Evolutionary conservation across 2,329 filamentous ascomycete species (phyloP), one percentile per base, ranked within the genome.

Genomic region (Aureobasidium sp.): DNA sequence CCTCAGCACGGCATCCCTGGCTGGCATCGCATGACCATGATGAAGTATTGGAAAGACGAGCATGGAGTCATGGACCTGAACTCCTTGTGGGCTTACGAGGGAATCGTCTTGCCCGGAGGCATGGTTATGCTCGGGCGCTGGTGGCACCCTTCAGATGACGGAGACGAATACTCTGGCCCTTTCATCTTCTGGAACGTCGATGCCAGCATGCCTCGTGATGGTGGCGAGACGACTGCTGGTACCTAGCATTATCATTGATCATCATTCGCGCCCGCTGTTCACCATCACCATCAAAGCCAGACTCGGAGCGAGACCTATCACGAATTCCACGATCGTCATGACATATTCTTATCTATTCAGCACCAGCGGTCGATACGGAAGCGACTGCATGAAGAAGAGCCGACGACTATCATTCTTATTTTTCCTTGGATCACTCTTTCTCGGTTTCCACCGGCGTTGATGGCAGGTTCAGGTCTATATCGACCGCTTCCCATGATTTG

Each of bases 11-110:
- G 73, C 1, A 78, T 84, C 13, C 75, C 77, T 0, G 82, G 82
- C 23, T 84, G 79, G 74, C 79, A 82, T 70, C 76, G 81, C 36
- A 72, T 84, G 61, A 80, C 77, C 0, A 79, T 84, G 72, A 79
- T 84, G 75, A 82, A 81, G 68, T 80, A 80, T 65, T 79, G 75
- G 64, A 69, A 76, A 15, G 67, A 71, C 9, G 34, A 20, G 26
- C 20, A 29, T 17, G 55, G 55, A 10, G 17, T 39, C 6, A 64
- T 72, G 0, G 62, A 71, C 3, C 48, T n/a, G 6, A 72, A 75
- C 7, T 65, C 68, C n/a, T 68, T 79, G 2, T 80, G 78, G 77
- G 78, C 77, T 1, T 79, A 80, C 42, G 78, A 80, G 66, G 79
- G 78, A 5, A 73, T 80, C 5, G 77, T 80, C 9, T 63, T 81